A percentile compares a stretch with the other conserved stretches of the same genome.
phyloP scores from a whole-genome alignment of 495 filamentous ascomycete species.

The Bacidia rubella region DNA sequence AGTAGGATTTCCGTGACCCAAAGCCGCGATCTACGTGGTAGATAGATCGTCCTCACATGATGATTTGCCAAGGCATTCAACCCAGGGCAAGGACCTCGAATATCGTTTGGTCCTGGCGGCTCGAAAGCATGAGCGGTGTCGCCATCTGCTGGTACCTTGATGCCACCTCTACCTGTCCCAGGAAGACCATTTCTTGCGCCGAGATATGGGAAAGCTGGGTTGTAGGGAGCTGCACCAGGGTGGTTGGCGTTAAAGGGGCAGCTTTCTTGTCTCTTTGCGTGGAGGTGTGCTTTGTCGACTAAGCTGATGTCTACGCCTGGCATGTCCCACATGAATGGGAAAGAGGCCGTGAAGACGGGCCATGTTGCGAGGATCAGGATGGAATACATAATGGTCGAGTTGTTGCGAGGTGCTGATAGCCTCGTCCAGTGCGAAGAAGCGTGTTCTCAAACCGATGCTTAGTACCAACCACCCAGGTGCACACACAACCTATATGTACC shows the following conservation, averaged over 20 bases:
- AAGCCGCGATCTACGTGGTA: constrained; percentile 11
- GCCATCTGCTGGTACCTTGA: constrained; percentile 24
- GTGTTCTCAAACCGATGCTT: too few relatives aligned
- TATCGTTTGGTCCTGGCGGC: constrained; percentile 18
- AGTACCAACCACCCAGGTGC: too few relatives aligned
- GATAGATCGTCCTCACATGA: constrained; percentile 17
- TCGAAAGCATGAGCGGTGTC: constrained; percentile 21
- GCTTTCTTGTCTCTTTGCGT: constrained; percentile 15
- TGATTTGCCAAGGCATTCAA: constrained; percentile 39
- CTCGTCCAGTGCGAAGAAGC: too few relatives aligned
- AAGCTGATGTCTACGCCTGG: constrained; percentile 23
- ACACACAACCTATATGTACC: too few relatives aligned
- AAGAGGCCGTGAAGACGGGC: constrained; percentile 7
- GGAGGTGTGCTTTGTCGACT: constrained; percentile 15
- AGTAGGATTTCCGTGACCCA: constrained; percentile 22
- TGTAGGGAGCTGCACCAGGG: constrained; percentile 20
- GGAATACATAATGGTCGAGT: neutral
- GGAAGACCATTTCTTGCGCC: constrained; percentile 24
- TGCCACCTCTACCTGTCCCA: constrained; percentile 24
- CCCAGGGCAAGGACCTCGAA: constrained; percentile 36
- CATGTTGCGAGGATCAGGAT: neutral
- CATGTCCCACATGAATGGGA: constrained; percentile 23
- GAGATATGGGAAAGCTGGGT: constrained; percentile 24
- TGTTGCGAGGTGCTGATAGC: too few relatives aligned
- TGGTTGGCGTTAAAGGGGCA: constrained; percentile 29